Base-by-base conservation (phyloP, 192 early-diverging fungal species). In the Helicostylum pulchrum region DNA sequence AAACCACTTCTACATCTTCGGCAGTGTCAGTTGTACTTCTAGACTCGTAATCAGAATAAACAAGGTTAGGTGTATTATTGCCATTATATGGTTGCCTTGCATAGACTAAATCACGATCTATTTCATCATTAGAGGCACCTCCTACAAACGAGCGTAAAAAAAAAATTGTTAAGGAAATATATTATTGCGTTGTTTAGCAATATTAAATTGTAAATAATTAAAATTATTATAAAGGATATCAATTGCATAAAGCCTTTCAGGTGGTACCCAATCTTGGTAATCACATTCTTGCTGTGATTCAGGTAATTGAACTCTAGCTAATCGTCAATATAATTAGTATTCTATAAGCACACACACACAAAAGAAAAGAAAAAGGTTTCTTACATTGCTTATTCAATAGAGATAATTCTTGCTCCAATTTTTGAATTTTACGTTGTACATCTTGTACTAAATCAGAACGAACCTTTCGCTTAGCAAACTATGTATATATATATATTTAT, bases 111-210 rank as follows among this genome's bases (percentile, higher is more conserved):
- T 57, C 55, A 36, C 55, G 55, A 57, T 57, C 55, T 43, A 57
- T 57, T 42, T 57, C 55, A 43, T 57, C 55, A 23, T 57, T 57
- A 19, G 55, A 57, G 19, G 55, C 55, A 34, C 55, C 55, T 57
- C 55, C 55, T 57, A 57, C 55, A 57, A 57, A 57, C 31, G 55
- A 57, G 55, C 55, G 55, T 57, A 57, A 57, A 43, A 9, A 43
- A 9, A 9, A 57, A 34, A 12, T 30, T 12, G 55, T 57, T 57
- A 57, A 57, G 55, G 55, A 57, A 30, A 57, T 12, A 17, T 12
- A 43, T 26, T 26, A 26, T n/a, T n/a, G n/a, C n/a, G n/a, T n/a
- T n/a, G n/a, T n/a, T n/a, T n/a, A n/a, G n/a, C n/a, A 4, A 57
- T 31, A 17, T 20, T 36, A 12, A 57, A 11, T 10, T 17, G 26